Conservation (phyloP, 208 protist genomes). For the Crithidia fasciculata region DNA sequence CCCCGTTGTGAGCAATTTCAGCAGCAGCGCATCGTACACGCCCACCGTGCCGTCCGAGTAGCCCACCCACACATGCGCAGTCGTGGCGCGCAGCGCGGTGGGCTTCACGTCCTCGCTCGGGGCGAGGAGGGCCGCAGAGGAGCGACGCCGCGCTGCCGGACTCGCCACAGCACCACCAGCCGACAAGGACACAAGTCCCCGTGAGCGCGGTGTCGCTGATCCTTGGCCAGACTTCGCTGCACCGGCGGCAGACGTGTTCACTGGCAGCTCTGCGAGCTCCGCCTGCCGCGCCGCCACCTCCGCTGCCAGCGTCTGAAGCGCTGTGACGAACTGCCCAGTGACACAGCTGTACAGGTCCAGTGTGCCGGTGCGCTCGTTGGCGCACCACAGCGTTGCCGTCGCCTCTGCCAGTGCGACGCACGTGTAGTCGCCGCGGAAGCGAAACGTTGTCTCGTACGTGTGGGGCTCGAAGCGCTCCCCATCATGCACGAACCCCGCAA, state of each 20-base stretch:
- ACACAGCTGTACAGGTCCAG: constrained; percentile 77
- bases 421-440: constrained; percentile 49
- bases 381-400: constrained; percentile 69
- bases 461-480: constrained; percentile 42
- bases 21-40: constrained; percentile 83
- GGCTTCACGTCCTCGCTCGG: constrained; percentile 9
- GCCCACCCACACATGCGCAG: constrained; percentile 79
- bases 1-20: constrained; percentile 59
- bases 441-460: constrained; percentile 45
- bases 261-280: constrained; percentile 21
- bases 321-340: constrained; percentile 52
- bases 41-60: constrained; percentile 73
- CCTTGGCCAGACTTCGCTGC: background rate
- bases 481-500: constrained; percentile 12
- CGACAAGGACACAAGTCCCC: constrained; percentile 12
- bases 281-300: constrained; percentile 16
- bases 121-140: background rate
- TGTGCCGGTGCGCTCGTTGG: constrained; percentile 41
- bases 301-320: constrained; percentile 30
- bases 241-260: background rate
- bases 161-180: background rate
- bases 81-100: constrained; percentile 48
- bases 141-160: constrained; percentile 1
- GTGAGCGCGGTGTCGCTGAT: constrained; percentile 7
- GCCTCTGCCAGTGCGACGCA: constrained; percentile 34